Percentiles rank a stretch among this genome's conserved stretches.
Evolutionary conservation across 2,329 filamentous ascomycete species (phyloP).

Genomic region (Calonectria crousiana): DNA sequence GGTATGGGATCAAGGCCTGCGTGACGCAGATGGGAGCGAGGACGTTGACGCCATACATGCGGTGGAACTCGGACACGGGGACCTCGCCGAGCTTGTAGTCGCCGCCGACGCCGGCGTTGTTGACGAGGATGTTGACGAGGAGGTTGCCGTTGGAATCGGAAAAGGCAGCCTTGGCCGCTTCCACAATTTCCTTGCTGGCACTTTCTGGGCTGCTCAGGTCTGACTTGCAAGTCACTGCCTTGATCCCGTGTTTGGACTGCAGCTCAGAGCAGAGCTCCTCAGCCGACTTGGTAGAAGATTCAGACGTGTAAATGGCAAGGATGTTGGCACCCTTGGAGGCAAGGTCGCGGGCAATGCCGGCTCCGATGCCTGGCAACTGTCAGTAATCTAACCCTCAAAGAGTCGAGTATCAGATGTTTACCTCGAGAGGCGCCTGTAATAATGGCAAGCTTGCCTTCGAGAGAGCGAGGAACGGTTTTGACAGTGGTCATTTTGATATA

Average conservation of each 20-base stretch:
- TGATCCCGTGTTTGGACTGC: constrained; percentile 4
- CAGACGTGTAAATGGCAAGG: constrained; percentile 68
- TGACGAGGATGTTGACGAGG: constrained; percentile 82
- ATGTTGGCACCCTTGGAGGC: constrained; percentile 68
- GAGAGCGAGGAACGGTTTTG: not conserved
- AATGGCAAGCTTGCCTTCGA: constrained; percentile 7
- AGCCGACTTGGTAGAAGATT: constrained; percentile 54
- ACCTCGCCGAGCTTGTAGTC: constrained; percentile 73
- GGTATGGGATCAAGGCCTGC: constrained; percentile 74
- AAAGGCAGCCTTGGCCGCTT: constrained; percentile 24
- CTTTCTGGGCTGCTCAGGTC: constrained; percentile 7
- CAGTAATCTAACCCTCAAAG: not conserved
- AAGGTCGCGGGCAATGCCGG: constrained; percentile 65
- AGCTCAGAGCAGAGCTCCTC: not conserved
- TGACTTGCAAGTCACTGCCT: not conserved
- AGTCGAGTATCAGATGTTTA: not conserved
- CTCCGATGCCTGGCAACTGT: constrained; percentile 64
- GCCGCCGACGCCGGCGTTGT: constrained; percentile 78
- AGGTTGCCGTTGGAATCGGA: constrained; percentile 46
- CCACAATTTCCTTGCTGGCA: constrained; percentile 24
- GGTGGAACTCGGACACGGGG: constrained; percentile 72
- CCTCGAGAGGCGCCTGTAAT: constrained; percentile 11
- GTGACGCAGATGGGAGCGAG: constrained; percentile 80
- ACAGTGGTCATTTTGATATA: not conserved
- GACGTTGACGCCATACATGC: constrained; percentile 73